Conservation (phyloP, 2,329 filamentous ascomycete genomes). For the Colletotrichum liriopes region DNA sequence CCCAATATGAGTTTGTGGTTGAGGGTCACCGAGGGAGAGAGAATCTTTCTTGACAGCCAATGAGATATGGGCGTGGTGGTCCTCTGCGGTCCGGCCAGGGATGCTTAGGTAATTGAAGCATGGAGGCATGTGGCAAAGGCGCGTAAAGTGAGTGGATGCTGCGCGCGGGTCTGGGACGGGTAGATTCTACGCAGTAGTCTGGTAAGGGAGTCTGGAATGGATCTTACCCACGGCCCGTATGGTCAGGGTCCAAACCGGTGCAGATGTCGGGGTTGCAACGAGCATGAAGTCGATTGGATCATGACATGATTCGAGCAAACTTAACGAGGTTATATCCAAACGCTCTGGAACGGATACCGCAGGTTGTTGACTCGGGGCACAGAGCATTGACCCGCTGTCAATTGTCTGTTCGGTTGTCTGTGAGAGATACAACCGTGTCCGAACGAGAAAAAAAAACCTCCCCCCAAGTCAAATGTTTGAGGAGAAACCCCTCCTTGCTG, state of each 20-base stretch:
- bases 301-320: constrained; percentile 38
- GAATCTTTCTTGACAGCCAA: constrained; percentile 35
- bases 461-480: neutral
- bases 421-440: constrained; percentile 11
- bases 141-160: neutral
- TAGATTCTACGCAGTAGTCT: neutral
- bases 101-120: constrained; percentile 28
- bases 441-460: neutral
- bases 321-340: constrained; percentile 26
- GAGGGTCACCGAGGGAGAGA: constrained; percentile 33
- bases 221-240: neutral
- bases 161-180: neutral
- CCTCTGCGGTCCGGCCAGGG: neutral
- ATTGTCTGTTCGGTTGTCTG: neutral
- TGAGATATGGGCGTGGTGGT: constrained; percentile 29
- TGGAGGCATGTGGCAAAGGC: neutral
- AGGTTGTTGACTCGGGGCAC: constrained; percentile 20
- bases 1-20: constrained; percentile 29
- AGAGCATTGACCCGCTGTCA: constrained; percentile 19
- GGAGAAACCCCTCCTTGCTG: neutral
- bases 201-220: neutral
- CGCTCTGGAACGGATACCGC: constrained; percentile 25
- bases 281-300: constrained; percentile 2
- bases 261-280: constrained; percentile 11
- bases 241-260: constrained; percentile 1